Percentiles rank a stretch among this genome's conserved stretches.
Evolutionary conservation across 2,329 filamentous ascomycete genomes (phyloP).

Genomic region (Colletotrichum destructivum): DNA sequence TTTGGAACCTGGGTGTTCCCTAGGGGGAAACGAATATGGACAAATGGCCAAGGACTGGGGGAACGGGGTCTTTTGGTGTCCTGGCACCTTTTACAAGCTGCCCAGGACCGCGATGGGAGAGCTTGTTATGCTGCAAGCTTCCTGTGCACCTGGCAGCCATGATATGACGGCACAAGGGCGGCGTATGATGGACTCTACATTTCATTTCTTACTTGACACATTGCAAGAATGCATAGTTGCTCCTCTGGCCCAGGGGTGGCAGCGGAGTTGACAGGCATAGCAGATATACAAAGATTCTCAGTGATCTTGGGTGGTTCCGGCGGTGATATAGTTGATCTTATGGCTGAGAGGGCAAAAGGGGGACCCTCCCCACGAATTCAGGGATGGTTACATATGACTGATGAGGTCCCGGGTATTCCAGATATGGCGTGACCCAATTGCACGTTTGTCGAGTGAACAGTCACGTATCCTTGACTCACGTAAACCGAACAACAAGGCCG

Average conservation of each 20-base stretch:
- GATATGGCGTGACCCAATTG: not conserved
- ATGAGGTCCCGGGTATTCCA: not conserved
- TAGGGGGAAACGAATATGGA: not conserved
- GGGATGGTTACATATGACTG: not conserved
- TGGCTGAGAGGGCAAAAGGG: not conserved
- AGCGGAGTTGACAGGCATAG: slow-evolving; percentile 15
- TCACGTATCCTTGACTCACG: too few relatives aligned
- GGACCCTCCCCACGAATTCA: not conserved
- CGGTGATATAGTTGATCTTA: not conserved
- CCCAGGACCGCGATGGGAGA: not conserved
- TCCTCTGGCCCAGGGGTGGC: slow-evolving; percentile 1
- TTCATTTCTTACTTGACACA: not conserved
- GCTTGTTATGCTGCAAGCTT: not conserved
- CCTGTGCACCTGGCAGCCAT: not conserved
- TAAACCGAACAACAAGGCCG: too few relatives aligned
- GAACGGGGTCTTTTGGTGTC: not conserved
- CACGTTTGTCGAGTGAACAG: not conserved
- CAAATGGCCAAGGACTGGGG: not conserved
- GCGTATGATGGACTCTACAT: slow-evolving; percentile 20
- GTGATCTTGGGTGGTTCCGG: not conserved
- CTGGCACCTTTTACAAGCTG: slow-evolving; percentile 2
- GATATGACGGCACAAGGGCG: slow-evolving; percentile 38
- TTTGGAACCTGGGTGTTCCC: not conserved
- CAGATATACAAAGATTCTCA: slow-evolving; percentile 12
- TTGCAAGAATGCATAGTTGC: slow-evolving; percentile 18